These are phyloP conservation scores for Echeveria elegans DNA, from an alignment of 164 flowering plant species.

Conservation along the genomic window DNA sequence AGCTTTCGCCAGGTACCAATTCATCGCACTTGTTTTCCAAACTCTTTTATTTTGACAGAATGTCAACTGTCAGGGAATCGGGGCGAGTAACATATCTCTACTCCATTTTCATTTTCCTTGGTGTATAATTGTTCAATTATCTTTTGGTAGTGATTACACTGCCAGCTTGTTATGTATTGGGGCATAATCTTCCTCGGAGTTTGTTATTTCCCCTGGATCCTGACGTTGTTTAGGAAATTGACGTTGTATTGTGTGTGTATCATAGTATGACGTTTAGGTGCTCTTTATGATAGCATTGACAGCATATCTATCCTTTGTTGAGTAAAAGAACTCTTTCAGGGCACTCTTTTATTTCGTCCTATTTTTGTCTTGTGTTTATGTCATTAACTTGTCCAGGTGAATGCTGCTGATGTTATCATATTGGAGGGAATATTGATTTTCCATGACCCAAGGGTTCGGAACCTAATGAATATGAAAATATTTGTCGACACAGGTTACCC, in stretches of 20 bases:
- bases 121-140: background rate
- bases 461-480: constrained; percentile 91
- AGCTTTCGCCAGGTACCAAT: constrained; percentile 43
- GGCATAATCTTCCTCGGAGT: background rate
- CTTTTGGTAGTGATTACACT: too few relatives aligned
- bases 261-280: background rate
- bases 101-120: background rate
- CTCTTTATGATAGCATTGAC: background rate
- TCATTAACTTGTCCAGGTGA: constrained; percentile 41
- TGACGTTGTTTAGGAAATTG: background rate
- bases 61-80: background rate
- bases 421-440: constrained; percentile 92
- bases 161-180: too few relatives aligned
- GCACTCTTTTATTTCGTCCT: background rate
- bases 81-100: background rate
- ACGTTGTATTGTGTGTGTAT: background rate
- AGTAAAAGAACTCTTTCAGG: background rate
- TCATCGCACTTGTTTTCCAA: background rate
- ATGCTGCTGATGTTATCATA: constrained; percentile 93
- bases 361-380: background rate
- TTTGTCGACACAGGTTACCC: constrained; percentile 85
- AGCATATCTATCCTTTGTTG: background rate
- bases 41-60: background rate
- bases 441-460: constrained; percentile 80
- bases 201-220: background rate